Evolutionary conservation across 768 basidiomycete genomes (phyloP), one percentile per base, ranked within the genome.

Genomic region (Kwoniella newhampshirensis): DNA sequence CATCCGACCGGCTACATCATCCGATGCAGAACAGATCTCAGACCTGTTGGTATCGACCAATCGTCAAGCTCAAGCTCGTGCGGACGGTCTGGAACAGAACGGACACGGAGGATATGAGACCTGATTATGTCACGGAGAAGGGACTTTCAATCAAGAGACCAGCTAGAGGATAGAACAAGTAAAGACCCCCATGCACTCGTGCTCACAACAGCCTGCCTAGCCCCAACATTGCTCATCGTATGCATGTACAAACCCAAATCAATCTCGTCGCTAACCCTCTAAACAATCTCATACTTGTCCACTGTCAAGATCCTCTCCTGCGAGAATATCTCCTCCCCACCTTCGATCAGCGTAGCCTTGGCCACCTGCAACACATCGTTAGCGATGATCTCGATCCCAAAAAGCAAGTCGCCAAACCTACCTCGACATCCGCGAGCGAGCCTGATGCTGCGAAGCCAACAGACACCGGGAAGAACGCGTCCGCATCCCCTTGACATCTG

Each of bases 391-490:
- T 2, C 42, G 50, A 20, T 44, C 18, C 11, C 9, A 39, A 18
- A n/a, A n/a, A n/a, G 32, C 32, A 13, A 32, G 6, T 32, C 32
- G 6, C 7, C 13, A 13, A 13, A 66, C 75, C 54, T 43, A 93
- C 83, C 26, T 80, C 81, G 36, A 96, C 81, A 20, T 91, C 89
- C 0, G 87, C 86, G 60, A 94, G 76, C 67, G 87, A 89, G 7
- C 89, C 88, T 64, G 87, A 82, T 0, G 85, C 87, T 47, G 87
- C 84, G 70, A 98, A 97, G 1, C 81, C 77, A 1, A 94, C 86
- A 32, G 82, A 81, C 46, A 99, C 90, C 2, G 94, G 93, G 89
- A 97, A 99, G 80, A 96, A 94, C 9, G 82, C 83, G 3, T 83
- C 85, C 62, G 94, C 91, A 60, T 91, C 88, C 3, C 90, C 91